Evolutionary conservation across 768 basidiomycete genomes (phyloP).

Genomic region (Pisolithus sp.): DNA sequence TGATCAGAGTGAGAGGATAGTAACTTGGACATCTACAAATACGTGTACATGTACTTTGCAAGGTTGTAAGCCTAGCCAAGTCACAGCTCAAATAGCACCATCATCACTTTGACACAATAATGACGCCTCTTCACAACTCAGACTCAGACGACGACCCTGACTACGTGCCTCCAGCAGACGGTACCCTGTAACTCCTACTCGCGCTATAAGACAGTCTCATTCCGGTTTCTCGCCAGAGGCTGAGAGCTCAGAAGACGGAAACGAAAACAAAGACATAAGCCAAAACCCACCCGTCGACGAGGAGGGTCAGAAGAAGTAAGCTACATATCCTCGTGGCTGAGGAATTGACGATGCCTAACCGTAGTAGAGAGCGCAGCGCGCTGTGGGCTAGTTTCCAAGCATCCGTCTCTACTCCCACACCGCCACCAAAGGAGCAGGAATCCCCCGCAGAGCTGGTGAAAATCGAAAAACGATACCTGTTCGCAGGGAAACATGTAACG

Average conservation of each 20-base stretch:
- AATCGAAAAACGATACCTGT: constrained; percentile 62
- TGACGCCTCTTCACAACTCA: constrained; percentile 21
- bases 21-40: not conserved
- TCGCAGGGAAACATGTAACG: constrained; percentile 73
- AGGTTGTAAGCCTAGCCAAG: too few species aligned
- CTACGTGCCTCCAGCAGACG: constrained; percentile 50
- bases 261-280: constrained; percentile 32
- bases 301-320: constrained; percentile 39
- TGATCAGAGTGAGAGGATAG: constrained; percentile 65
- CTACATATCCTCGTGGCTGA: constrained; percentile 1
- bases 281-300: constrained; percentile 18
- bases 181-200: constrained; percentile 11
- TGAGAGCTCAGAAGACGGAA: constrained; percentile 35
- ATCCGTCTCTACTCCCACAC: constrained; percentile 37
- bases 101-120: constrained; percentile 10
- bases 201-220: not conserved
- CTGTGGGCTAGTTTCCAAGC: constrained; percentile 68
- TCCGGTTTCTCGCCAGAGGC: constrained; percentile 21
- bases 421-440: constrained; percentile 10
- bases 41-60: too few species aligned
- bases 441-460: constrained; percentile 45
- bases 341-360: not conserved
- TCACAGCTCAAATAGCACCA: not conserved
- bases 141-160: constrained; percentile 63
- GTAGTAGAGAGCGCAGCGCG: constrained; percentile 48